phyloP scores from a whole-genome alignment of 345 rosid genomes.

The Rubroshorea leprosula region DNA sequence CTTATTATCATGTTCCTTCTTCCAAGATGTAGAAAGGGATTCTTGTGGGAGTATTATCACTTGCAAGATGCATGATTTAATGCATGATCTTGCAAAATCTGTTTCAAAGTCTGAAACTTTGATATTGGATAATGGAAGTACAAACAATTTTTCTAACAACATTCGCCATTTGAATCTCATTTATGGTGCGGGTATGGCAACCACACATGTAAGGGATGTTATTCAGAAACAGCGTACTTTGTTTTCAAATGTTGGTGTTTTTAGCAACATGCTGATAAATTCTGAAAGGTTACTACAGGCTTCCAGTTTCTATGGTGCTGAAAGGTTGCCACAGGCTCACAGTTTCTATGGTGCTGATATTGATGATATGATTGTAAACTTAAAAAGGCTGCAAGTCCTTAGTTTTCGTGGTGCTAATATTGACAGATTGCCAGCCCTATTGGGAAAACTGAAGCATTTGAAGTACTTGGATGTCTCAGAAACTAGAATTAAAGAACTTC shows the following conservation, averaged over 20 bases:
- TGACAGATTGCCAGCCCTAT: background rate
- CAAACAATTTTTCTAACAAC: background rate
- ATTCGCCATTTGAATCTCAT: constrained; percentile 6
- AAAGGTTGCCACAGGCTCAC: too few relatives aligned
- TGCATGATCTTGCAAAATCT: constrained; percentile 21
- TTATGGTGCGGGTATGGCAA: background rate
- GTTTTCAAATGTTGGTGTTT: background rate
- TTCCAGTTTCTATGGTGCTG: background rate
- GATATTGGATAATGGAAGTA: background rate
- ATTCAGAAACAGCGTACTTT: background rate
- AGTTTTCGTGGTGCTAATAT: background rate
- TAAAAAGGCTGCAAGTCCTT: too few relatives aligned
- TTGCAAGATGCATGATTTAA: constrained; percentile 24
- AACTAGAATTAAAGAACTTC: background rate
- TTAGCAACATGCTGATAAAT: background rate
- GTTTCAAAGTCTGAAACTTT: constrained; percentile 4
- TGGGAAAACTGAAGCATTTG: constrained; percentile 16
- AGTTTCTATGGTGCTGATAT: too few relatives aligned
- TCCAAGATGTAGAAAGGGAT: constrained; percentile 16
- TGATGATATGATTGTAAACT: too few relatives aligned
- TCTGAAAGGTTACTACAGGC: constrained; percentile 1
- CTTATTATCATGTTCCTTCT: constrained; percentile 17
- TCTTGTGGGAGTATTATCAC: background rate
- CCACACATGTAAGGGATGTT: background rate
- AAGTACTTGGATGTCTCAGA: background rate